These are phyloP conservation scores for Fusarium sp. DNA, from an alignment of 2,329 filamentous ascomycete species.

Conservation along the genomic window DNA sequence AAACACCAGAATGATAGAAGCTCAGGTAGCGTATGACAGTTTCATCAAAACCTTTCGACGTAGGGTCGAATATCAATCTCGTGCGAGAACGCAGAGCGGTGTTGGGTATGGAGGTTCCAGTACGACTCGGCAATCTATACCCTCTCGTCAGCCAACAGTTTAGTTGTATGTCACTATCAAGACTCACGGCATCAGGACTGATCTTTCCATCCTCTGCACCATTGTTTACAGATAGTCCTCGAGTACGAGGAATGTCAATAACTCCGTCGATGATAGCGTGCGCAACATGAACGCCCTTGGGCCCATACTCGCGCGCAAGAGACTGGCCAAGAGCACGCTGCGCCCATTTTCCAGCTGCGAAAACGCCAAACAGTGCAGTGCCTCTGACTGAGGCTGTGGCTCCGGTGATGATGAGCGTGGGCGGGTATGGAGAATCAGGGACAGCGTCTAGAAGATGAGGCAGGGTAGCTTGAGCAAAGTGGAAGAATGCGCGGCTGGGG, in stretches of 20 bases:
- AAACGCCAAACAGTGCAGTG: slow-evolving; percentile 72
- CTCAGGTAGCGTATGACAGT: neutral
- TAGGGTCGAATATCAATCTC: slow-evolving; percentile 83
- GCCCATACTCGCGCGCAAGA: slow-evolving; percentile 83
- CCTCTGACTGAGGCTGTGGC: slow-evolving; percentile 83
- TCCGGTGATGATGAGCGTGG: slow-evolving; percentile 85
- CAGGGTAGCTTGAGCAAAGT: slow-evolving; percentile 76
- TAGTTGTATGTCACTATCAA: no score
- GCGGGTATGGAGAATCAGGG: slow-evolving; percentile 66
- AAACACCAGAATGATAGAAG: neutral
- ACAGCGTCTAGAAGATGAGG: slow-evolving; percentile 74
- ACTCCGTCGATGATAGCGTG: slow-evolving; percentile 86
- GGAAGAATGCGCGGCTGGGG: slow-evolving; percentile 71
- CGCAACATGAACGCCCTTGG: slow-evolving; percentile 82
- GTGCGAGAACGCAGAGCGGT: slow-evolving; percentile 79
- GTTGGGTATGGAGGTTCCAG: slow-evolving; percentile 85
- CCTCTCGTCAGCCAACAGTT: slow-evolving; percentile 1
- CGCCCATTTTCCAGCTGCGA: slow-evolving; percentile 84
- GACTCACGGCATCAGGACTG: slow-evolving; percentile 74
- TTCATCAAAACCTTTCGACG: slow-evolving; percentile 79
- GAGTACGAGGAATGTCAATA: slow-evolving; percentile 81
- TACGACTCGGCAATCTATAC: slow-evolving; percentile 83
- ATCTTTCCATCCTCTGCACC: slow-evolving; percentile 70
- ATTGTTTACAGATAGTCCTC: slow-evolving; percentile 55
- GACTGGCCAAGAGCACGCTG: slow-evolving; percentile 77